Base-by-base conservation (phyloP, 2,329 filamentous ascomycete genomes). In the Trichoderma oligosporum region DNA sequence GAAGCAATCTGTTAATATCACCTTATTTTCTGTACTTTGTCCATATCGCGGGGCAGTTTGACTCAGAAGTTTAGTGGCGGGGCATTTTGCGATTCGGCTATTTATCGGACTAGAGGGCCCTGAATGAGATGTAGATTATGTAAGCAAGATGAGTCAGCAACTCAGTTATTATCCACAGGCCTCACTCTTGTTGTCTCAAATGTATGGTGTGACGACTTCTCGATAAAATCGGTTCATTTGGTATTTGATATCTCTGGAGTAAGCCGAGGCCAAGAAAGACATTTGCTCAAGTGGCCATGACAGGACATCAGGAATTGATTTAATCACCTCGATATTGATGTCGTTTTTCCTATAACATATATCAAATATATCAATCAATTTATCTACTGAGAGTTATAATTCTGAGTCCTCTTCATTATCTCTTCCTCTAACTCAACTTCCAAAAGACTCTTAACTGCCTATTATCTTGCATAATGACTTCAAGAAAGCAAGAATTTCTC, bases 81-180 rank as follows among this genome's bases (percentile, higher is more conserved):
- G 52, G 52, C 24, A 27, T 54, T 45, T 44, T 27, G 29, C 41
- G 16, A 38, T n/a, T 55, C 52, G 52, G 52, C 52, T n/a, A 46
- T 55, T 55, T 16, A 55, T 55, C 52, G 52, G 52, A 55, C 52
- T 35, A 41, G 31, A 35, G 9, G 16, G n/a, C n/a, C n/a, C n/a
- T n/a, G n/a, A n/a, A n/a, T n/a, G n/a, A n/a, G n/a, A n/a, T n/a
- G n/a, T n/a, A n/a, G n/a, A n/a, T n/a, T 38, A 49, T 9, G 33
- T 49, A 49, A 49, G 22, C 9, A 20, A 1, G 8, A 11, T 49
- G 24, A 14, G 46, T 49, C 46, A 49, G 14, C 18, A 14, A 14
- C 18, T 27, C 7, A 16, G 18, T 41, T 12, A 20, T 41, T 18
- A 41, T 22, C 18, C 22, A 20, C 8, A 41, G 38, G 18, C 18